Evolutionary conservation across 1,284 basidiomycete genomes (phyloP).

Genomic region (Sanghuangporus baumii): DNA sequence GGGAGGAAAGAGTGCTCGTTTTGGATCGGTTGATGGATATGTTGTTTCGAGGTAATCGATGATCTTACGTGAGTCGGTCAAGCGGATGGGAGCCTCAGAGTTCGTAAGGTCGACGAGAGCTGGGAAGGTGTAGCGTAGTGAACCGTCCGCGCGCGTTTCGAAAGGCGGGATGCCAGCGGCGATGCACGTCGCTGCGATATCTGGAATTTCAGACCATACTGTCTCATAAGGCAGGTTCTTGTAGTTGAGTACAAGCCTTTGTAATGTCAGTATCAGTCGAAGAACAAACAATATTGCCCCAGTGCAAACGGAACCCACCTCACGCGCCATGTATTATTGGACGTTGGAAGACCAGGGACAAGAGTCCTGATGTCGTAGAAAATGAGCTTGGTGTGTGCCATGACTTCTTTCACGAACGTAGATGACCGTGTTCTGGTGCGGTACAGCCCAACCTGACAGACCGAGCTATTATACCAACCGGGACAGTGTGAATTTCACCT

Average conservation of each 20-base stretch:
- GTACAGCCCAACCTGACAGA: too few relatives aligned
- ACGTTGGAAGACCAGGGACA: background rate
- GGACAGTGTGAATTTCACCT: too few relatives aligned
- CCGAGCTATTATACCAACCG: too few relatives aligned
- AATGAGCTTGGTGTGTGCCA: background rate
- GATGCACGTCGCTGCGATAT: conserved; percentile 31
- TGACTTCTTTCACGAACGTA: background rate
- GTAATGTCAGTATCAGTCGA: background rate
- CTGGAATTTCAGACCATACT: conserved; percentile 36
- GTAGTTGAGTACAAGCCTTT: conserved; percentile 33
- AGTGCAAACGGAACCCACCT: background rate
- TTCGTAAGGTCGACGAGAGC: conserved; percentile 23
- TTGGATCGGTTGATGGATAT: conserved; percentile 2
- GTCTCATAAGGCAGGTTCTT: conserved; percentile 38
- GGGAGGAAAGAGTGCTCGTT: background rate
- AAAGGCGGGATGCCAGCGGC: conserved; percentile 30
- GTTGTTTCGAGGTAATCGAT: conserved; percentile 7
- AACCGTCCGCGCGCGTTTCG: conserved; percentile 24
- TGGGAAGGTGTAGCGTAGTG: conserved; percentile 33
- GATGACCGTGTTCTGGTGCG: background rate
- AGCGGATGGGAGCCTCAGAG: conserved; percentile 1
- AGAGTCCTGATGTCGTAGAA: conserved; percentile 5
- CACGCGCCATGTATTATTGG: conserved; percentile 2
- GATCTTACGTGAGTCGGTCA: conserved; percentile 4
- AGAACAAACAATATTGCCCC: background rate